These are phyloP conservation scores for Saccharomycopsis fermentans DNA, from an alignment of 805 yeast genomes.

Conservation along the genomic window DNA sequence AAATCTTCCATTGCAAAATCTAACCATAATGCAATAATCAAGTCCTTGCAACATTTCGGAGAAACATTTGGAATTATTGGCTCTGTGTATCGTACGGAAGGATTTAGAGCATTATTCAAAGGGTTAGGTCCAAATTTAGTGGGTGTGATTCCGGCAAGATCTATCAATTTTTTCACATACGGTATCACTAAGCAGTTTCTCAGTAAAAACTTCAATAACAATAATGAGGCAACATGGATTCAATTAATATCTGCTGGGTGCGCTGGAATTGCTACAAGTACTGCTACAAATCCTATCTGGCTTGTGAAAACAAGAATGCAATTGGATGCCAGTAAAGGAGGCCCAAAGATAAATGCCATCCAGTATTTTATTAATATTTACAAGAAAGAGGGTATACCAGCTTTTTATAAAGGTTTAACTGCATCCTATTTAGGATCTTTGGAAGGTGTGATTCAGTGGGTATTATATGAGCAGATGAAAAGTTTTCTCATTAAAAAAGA, in stretches of 20 bases:
- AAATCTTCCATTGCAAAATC: conserved; percentile 21
- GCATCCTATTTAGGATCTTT: conserved; percentile 91
- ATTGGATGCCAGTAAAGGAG: conserved; percentile 54
- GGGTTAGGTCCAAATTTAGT: conserved; percentile 95
- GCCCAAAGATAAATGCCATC: conserved; percentile 54
- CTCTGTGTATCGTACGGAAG: conserved; percentile 65
- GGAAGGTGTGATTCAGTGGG: conserved; percentile 94
- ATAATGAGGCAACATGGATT: conserved; percentile 72
- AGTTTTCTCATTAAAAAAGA: conserved; percentile 40
- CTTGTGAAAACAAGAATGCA: conserved; percentile 89
- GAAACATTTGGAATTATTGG: conserved; percentile 72
- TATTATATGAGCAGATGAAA: conserved; percentile 92
- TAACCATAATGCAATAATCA: conserved; percentile 29
- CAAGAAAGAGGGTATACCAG: conserved; percentile 64
- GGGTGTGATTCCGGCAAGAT: conserved; percentile 96
- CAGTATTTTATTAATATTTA: conserved; percentile 71
- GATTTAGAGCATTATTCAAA: conserved; percentile 76
- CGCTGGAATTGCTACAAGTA: conserved; percentile 92
- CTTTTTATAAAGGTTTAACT: conserved; percentile 82
- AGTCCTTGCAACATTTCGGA: conserved; percentile 58
- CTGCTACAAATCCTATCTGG: conserved; percentile 98
- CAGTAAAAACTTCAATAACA: conserved; percentile 56
- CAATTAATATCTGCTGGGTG: conserved; percentile 78
- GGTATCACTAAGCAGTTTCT: conserved; percentile 82
- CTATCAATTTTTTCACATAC: conserved; percentile 92